Evolutionary conservation across 805 yeast species (phyloP), one percentile per base, ranked within the genome.

Genomic region (Maudiozyma turicensis): DNA sequence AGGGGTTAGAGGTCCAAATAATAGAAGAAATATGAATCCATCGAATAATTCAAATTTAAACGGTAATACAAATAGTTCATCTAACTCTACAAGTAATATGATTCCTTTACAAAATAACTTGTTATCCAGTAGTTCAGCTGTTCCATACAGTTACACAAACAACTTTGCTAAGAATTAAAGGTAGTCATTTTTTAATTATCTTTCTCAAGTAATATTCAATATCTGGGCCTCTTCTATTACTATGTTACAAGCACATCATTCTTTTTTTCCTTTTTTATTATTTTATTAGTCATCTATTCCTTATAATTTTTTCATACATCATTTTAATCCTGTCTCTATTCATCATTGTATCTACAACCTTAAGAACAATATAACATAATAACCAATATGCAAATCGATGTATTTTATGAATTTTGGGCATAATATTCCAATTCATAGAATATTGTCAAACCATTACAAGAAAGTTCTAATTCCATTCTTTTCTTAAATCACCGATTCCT

Each of bases 1-100:
- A 57, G 99, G 99, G 40, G 99, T 93, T 3, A 80, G 99, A 58
- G 95, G 96, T 4, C 77, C 73, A 42, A 72, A 72, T 30, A 73
- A 67, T 54, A 67, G 73, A 63, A 66, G 75, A 59, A 67, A 69
- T 39, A 69, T 69, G 38, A 51, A 47, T 43, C 43, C 49, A 40
- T 48, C 49, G 28, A 52, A 49, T 28, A 50, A 29, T 44, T 32
- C 45, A 8, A 46, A 26, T 40, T 28, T 34, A 28, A 20, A n/a
- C 6, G 26, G 44, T 7, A 32, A 13, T 7, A 15, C 37, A 20
- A 39, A 15, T 32, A 40, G 39, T n/a, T 26, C 40, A 15, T 20
- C 39, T 13, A 34, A 40, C 3, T 30, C 13, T 20, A 39, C 13
- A 10, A 46, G 31, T 39, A 39, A 31, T 30, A 32, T 26, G 14